Conservation (phyloP, 2,329 filamentous ascomycete genomes). For the Hymenoscyphus repandus region DNA sequence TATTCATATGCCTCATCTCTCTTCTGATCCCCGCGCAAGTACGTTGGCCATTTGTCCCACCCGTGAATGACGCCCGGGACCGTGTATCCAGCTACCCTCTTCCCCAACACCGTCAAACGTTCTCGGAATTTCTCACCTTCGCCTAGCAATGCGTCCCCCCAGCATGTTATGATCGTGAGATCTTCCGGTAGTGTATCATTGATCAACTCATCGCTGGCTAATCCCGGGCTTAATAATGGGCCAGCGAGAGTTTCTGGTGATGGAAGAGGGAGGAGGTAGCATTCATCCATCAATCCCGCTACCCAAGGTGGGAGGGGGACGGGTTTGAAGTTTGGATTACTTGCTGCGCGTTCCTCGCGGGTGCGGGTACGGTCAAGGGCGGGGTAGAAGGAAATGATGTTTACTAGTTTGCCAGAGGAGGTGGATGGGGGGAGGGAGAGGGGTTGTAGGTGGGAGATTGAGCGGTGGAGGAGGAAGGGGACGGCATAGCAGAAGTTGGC, state of each 20-base stretch:
- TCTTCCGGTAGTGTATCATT: constrained; percentile 16
- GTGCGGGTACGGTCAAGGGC: constrained; percentile 10
- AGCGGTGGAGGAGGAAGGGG: constrained; percentile 10
- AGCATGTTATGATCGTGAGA: constrained; percentile 21
- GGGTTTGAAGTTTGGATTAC: constrained; percentile 8
- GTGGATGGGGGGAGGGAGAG: background rate
- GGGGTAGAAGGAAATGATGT: constrained; percentile 14
- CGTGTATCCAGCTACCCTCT: constrained; percentile 17
- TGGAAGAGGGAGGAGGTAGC: constrained; percentile 16
- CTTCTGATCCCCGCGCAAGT: constrained; percentile 7
- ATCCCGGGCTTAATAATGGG: constrained; percentile 15
- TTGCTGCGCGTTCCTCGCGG: constrained; percentile 5
- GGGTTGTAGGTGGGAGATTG: constrained; percentile 3
- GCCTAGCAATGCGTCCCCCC: constrained; percentile 18
- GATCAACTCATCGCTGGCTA: constrained; percentile 17
- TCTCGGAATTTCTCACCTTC: constrained; percentile 21
- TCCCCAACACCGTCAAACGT: constrained; percentile 19
- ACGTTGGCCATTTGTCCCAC: constrained; percentile 24
- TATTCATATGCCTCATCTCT: constrained; percentile 20
- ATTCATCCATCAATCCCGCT: constrained; percentile 11
- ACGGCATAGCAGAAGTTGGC: constrained; percentile 25
- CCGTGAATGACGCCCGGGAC: constrained; percentile 21
- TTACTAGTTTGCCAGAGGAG: constrained; percentile 8
- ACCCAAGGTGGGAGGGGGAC: constrained; percentile 9
- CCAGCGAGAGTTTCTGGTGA: constrained; percentile 5